phyloP scores from a whole-genome alignment of 106 monocot genomes.

The Allium sativum region DNA sequence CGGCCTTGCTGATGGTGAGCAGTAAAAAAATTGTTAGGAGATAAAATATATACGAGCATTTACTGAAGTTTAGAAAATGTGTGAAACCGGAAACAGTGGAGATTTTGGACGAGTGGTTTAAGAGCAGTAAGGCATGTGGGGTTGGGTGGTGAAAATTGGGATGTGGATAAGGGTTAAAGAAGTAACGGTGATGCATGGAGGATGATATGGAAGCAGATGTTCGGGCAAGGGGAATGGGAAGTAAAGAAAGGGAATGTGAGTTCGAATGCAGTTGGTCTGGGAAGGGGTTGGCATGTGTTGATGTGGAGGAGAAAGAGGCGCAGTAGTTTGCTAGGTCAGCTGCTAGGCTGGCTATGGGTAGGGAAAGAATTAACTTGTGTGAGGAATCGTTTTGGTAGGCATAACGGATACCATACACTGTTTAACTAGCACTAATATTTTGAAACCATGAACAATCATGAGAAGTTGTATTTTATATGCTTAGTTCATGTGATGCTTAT shows the following conservation, averaged over 20 bases:
- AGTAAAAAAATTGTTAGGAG: conserved; percentile 30
- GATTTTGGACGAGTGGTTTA: conserved; percentile 62
- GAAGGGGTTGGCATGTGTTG: conserved; percentile 47
- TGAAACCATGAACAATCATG: conserved; percentile 6
- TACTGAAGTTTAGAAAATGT: conserved; percentile 56
- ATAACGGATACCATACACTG: too few species aligned
- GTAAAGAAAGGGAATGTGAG: conserved; percentile 26
- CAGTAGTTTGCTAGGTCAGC: conserved; percentile 66
- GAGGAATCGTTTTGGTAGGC: conserved; percentile 30
- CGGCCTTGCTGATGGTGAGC: conserved; percentile 58
- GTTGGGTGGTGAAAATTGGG: conserved; percentile 28
- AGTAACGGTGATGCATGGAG: conserved; percentile 55
- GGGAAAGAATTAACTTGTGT: conserved; percentile 63
- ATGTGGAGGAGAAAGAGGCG: conserved; percentile 47
- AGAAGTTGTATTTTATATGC: too few species aligned
- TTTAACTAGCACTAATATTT: neutral
- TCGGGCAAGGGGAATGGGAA: conserved; percentile 68
- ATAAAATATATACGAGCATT: conserved; percentile 76
- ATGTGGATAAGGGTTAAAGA: conserved; percentile 32
- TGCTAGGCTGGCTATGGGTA: conserved; percentile 52
- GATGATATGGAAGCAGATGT: conserved; percentile 84
- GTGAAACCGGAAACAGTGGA: conserved; percentile 28
- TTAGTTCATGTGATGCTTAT: neutral
- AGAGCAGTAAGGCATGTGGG: conserved; percentile 26
- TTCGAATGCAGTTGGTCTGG: conserved; percentile 32